phyloP scores from a whole-genome alignment of 345 rosid genomes.

The Lepidium sativum region DNA sequence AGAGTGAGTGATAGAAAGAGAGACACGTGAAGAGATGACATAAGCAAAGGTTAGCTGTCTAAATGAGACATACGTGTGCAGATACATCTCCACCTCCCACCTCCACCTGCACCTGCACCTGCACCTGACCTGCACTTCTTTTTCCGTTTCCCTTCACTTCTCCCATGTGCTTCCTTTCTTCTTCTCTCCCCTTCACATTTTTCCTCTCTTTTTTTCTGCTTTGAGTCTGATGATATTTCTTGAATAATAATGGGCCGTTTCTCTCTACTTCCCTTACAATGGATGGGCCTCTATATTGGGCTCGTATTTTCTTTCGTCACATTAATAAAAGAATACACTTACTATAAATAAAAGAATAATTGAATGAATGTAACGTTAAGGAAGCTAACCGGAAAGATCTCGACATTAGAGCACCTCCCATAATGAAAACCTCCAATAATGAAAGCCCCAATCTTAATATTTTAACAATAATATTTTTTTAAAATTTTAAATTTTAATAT shows the following conservation, averaged over 20 bases:
- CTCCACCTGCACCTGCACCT: conserved; percentile 20
- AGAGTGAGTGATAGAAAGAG: conserved; percentile 19
- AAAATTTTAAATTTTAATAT: too few relatives aligned
- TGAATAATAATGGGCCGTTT: not conserved
- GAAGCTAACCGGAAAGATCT: too few relatives aligned
- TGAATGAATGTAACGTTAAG: too few relatives aligned
- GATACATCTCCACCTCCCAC: conserved; percentile 10
- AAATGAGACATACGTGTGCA: conserved; percentile 25
- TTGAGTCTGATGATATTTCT: not conserved
- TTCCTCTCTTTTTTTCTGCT: not conserved
- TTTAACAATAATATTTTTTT: too few relatives aligned
- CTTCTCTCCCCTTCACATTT: not conserved
- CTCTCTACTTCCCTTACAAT: not conserved
- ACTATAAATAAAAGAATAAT: too few relatives aligned
- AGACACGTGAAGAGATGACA: conserved; percentile 26
- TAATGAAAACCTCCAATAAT: too few relatives aligned
- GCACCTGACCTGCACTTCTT: conserved; percentile 17
- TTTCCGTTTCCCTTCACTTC: conserved; percentile 20
- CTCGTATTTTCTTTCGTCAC: too few relatives aligned
- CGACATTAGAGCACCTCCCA: too few relatives aligned
- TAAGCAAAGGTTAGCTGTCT: conserved; percentile 22
- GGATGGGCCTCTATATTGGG: not conserved
- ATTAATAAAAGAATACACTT: too few relatives aligned
- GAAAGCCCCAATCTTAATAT: too few relatives aligned
- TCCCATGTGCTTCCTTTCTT: conserved; percentile 23